Evolutionary conservation across 768 basidiomycete species (phyloP), one percentile per base, ranked within the genome.

Genomic region (Tylopilus balloui): DNA sequence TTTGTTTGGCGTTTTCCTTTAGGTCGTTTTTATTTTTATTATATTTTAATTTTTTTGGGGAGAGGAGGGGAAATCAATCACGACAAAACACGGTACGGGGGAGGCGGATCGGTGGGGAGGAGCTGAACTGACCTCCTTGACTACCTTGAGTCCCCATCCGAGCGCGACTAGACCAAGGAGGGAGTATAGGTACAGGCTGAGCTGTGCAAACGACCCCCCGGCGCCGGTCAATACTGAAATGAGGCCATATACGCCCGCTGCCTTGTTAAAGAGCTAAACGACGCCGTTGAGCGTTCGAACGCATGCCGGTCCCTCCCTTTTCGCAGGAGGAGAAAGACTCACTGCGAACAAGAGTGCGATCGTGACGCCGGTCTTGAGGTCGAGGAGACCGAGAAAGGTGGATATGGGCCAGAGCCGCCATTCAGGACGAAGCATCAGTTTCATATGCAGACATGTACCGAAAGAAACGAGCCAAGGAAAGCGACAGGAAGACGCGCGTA

Each of bases 241-340:
- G 49, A 99, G 79, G 47, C 96, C 96, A 65, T 98, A 99, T 9
- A 97, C 81, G 43, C 96, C 95, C 17, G 96, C 94, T 42, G 94
- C 95, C 72, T 99, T 99, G 79, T 99, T 99, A 56, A 99, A 74
- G 45, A 92, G 71, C 88, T 89, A 60, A n/a, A 21, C 7, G 9
- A 12, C 42, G 56, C 23, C 32, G 48, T 41, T 59, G 53, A 54
- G 58, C 17, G 39, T 40, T 34, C 19, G 31, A 34, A 44, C 14
- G 25, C n/a, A 37, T 23, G 23, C n/a, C 20, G 40, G 19, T 32
- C 27, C 40, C 40, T 28, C 17, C 17, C 32, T 34, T 36, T 21
- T 23, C 24, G 25, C 10, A 6, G n/a, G 32, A 2, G 27, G 51
- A 25, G 15, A 29, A 37, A 40, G 31, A 77, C 88, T 55, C 55